phyloP scores from a whole-genome alignment of 257 asterid species.

The Ligustrum vulgare region DNA sequence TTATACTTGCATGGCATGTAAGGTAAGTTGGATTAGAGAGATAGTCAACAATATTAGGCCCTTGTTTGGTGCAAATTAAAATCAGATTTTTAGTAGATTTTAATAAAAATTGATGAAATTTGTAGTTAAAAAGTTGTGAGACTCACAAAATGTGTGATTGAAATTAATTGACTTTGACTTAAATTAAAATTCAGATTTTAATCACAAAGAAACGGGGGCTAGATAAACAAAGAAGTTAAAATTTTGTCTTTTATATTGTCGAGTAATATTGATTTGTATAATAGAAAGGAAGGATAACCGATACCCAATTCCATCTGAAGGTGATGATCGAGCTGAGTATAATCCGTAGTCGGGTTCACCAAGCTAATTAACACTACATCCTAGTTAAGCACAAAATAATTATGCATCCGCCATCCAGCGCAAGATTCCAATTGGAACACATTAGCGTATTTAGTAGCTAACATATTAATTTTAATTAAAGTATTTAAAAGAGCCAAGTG shows the following conservation, averaged over 20 bases:
- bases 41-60: background rate
- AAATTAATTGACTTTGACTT: too few species aligned
- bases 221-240: too few species aligned
- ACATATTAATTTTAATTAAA: too few species aligned
- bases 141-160: too few species aligned
- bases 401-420: background rate
- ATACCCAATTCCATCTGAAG: background rate
- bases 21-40: background rate
- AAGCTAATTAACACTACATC: background rate
- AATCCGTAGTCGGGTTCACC: background rate
- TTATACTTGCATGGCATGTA: background rate
- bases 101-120: too few species aligned
- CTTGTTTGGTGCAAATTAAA: too few species aligned
- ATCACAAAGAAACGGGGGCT: too few species aligned
- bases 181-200: too few species aligned
- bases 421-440: background rate
- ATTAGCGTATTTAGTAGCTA: background rate
- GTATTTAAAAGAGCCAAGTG: background rate
- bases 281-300: background rate
- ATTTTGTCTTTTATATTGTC: too few species aligned
- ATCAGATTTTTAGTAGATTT: too few species aligned
- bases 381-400: background rate
- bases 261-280: background rate
- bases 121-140: too few species aligned
- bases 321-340: background rate